These are phyloP conservation scores for Talaromyces nanjingensis DNA, from an alignment of 495 filamentous ascomycete species.

Conservation along the genomic window DNA sequence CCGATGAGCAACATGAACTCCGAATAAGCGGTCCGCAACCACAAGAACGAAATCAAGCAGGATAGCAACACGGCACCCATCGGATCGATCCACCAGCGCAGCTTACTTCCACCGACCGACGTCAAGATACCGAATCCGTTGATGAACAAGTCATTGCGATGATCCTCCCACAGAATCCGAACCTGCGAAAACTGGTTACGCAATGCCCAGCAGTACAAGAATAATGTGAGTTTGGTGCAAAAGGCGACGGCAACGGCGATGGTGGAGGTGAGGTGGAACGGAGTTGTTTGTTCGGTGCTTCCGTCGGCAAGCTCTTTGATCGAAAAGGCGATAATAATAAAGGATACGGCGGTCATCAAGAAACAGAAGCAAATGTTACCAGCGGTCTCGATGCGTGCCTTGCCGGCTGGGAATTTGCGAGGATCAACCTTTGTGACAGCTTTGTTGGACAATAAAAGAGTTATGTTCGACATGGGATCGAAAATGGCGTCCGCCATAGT, in stretches of 20 bases:
- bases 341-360: conserved; percentile 86
- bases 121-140: conserved; percentile 90
- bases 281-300: conserved; percentile 35
- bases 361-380: conserved; percentile 98
- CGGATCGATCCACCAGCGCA: conserved; percentile 94
- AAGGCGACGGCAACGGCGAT: conserved; percentile 86
- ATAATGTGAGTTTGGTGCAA: conserved; percentile 71
- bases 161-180: conserved; percentile 87
- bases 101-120: conserved; percentile 75
- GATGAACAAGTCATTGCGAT: conserved; percentile 82
- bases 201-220: conserved; percentile 88
- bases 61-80: conserved; percentile 85
- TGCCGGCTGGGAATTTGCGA: conserved; percentile 86
- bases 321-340: conserved; percentile 86
- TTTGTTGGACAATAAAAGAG: conserved; percentile 79
- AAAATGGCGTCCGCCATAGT: conserved; percentile 98
- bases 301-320: conserved; percentile 54
- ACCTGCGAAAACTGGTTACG: conserved; percentile 86
- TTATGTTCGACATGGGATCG: conserved; percentile 87
- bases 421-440: conserved; percentile 85
- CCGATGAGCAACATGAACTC: conserved; percentile 91
- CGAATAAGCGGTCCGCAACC: conserved; percentile 75
- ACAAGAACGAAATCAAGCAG: conserved; percentile 64
- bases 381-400: conserved; percentile 89
- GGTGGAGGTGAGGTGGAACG: conserved; percentile 78